Base-by-base conservation (phyloP, 495 filamentous ascomycete genomes). In the Penicillium dipodomyicola region DNA sequence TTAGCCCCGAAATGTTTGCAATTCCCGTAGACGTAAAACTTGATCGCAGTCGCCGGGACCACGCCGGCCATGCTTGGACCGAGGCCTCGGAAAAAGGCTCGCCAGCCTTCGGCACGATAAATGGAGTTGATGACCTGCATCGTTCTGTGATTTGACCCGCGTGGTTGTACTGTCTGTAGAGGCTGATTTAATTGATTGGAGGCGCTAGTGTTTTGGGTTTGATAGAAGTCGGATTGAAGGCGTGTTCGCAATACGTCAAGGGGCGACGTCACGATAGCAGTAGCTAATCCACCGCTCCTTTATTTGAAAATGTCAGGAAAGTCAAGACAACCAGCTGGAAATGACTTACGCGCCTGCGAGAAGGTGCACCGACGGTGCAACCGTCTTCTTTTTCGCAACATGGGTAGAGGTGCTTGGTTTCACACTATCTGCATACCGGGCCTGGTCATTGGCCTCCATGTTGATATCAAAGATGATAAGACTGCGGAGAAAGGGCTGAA, bases 1-100 rank as follows among this genome's bases (percentile, higher is more conserved):
- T 88, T 77, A 44, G 85, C 83, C 19, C 88, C 84, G 30, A 94
- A 69, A 14, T 85, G 79, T 73, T 96, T 96, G 63, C 90, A 86
- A 72, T 93, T 96, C 23, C 90, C 90, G 67, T 96, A 96, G 19
- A 86, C 83, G 70, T 87, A 94, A 68, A 96, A 96, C 66, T 93
- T 92, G 66, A 95, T 93, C 19, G 88, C 83, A 37, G 89, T 82
- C 48, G 91, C 91, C 8, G 91, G 91, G 14, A 96, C 87, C 6
- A 96, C 91, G 33, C 91, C 91, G 29, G 92, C 80, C 4, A 96
- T 80, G 68, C 92, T 96, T 10, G 91, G 91, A 0, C 90, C 91
- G 1, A 96, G 81, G 9, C 91, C 91, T 65, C 92, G 92, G 80
- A 96, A 96, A 2, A 96, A 79, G 2, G 90, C 89, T 40, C 89